Evolutionary conservation across 371 early-diverging fungal species (phyloP), one percentile per base, ranked within the genome.

Genomic region (Mucor saturninus): DNA sequence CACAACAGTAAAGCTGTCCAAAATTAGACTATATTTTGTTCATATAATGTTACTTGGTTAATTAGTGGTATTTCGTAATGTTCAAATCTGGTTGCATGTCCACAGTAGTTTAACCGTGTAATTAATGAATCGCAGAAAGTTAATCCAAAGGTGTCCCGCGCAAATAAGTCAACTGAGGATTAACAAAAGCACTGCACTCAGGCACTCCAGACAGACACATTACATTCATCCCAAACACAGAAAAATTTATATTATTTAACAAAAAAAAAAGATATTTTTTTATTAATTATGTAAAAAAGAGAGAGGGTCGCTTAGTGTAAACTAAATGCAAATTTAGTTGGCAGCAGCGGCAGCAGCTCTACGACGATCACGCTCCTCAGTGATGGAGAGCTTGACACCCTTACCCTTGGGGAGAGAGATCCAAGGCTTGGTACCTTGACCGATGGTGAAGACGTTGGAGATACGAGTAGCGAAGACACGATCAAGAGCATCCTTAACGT

Each of bases 301-400:
- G 7, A 38, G 38, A 38, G 21, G 9, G 39, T 31, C 10, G 48
- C n/a, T 46, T 21, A 21, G 28, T 6, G 5, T 0, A 46, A 42
- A n/a, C 43, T 56, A 56, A 56, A 38, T 26, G 15, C 31, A 38
- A 50, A 51, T 54, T 74, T 72, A 74, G 69, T 75, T 64, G 52
- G 77, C 67, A 45, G 75, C 72, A 68, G 80, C 77, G 35, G 35
- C 35, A 66, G 80, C 80, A 64, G 83, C 88, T 71, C 90, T 83
- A 72, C 94, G 88, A 55, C 86, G 85, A 84, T 97, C 97, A 85
- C 98, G 94, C 88, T 98, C 97, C 87, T 97, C 97, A 70, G 96
- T 61, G 64, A 66, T 71, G 45, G 67, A 63, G 49, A 66, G 71
- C 71, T 71, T 71, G 64, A 71, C 39, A 67, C 67, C 71, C 71